phyloP scores from a whole-genome alignment of 1,284 basidiomycete species.

The Phlebopus sp. region DNA sequence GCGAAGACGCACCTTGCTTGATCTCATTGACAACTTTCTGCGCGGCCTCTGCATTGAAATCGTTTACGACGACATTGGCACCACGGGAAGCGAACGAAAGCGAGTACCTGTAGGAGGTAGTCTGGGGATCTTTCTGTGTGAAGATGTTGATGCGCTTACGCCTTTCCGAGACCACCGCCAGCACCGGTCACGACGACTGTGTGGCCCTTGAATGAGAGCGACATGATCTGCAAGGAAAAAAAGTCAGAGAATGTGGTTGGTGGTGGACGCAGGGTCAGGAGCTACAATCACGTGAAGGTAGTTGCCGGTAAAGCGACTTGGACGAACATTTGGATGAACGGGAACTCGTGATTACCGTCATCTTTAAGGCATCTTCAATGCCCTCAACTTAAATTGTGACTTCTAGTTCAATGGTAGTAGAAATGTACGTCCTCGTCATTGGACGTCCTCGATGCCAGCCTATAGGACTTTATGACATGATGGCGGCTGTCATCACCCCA shows the following conservation, averaged over 20 bases:
- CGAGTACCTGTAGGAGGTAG: slow-evolving; percentile 68
- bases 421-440: too few relatives aligned
- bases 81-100: slow-evolving; percentile 88
- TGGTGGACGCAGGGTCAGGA: background rate
- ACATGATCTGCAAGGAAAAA: slow-evolving; percentile 15
- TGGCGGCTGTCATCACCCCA: too few relatives aligned
- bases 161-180: slow-evolving; percentile 90
- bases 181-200: slow-evolving; percentile 95
- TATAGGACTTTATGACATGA: too few relatives aligned
- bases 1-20: slow-evolving; percentile 61
- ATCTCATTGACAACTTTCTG: slow-evolving; percentile 95
- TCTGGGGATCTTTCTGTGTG: background rate
- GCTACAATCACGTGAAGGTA: slow-evolving; percentile 22
- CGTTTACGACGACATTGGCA: slow-evolving; percentile 94
- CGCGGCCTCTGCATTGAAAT: slow-evolving; percentile 86
- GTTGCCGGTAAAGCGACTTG: too few relatives aligned
- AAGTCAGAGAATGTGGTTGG: background rate
- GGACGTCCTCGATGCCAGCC: too few relatives aligned
- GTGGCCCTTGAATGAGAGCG: slow-evolving; percentile 84
- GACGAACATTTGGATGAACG: too few relatives aligned
- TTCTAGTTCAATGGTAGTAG: too few relatives aligned
- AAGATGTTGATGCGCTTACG: slow-evolving; percentile 51
- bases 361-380: too few relatives aligned
- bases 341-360: too few relatives aligned
- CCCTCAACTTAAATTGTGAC: too few relatives aligned